A percentile compares a stretch with the other conserved stretches of the same genome.
Evolutionary conservation across 2,329 filamentous ascomycete species (phyloP).

Genomic region (Clonostachys rosea): DNA sequence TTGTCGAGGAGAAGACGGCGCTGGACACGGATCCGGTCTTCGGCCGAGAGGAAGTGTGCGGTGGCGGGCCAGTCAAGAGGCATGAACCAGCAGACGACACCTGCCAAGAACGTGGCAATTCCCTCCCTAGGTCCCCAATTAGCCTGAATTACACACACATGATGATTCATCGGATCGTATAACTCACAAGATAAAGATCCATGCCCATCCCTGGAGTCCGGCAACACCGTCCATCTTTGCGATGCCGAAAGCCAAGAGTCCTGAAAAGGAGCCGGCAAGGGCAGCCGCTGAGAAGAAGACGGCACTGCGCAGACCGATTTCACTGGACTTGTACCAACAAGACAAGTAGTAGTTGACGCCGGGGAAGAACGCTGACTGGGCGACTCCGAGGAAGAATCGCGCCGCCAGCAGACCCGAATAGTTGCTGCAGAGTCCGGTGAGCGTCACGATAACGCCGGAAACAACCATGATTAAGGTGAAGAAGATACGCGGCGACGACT

Average conservation of each 20-base stretch:
- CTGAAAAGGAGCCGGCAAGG: constrained; percentile 1
- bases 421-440: constrained; percentile 20
- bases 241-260: constrained; percentile 1
- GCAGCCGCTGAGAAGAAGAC: background rate
- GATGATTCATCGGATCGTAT: background rate
- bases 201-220: constrained; percentile 45
- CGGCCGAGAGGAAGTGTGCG: background rate
- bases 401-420: constrained; percentile 63
- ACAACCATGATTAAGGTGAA: constrained; percentile 44
- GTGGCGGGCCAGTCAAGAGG: background rate
- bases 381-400: constrained; percentile 67
- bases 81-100: background rate
- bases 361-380: constrained; percentile 36
- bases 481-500: constrained; percentile 29
- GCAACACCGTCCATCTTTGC: constrained; percentile 47
- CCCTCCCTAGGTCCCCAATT: constrained; percentile 42
- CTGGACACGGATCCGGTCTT: constrained; percentile 49
- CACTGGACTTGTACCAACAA: background rate
- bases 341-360: constrained; percentile 15
- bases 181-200: background rate
- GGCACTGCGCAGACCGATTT: constrained; percentile 1
- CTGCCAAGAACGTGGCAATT: constrained; percentile 17
- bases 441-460: constrained; percentile 41
- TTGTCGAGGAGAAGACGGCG: constrained; percentile 65
- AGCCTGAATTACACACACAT: background rate